phyloP scores from a whole-genome alignment of 2,329 filamentous ascomycete species.

The Fusarium fujikuroi region DNA sequence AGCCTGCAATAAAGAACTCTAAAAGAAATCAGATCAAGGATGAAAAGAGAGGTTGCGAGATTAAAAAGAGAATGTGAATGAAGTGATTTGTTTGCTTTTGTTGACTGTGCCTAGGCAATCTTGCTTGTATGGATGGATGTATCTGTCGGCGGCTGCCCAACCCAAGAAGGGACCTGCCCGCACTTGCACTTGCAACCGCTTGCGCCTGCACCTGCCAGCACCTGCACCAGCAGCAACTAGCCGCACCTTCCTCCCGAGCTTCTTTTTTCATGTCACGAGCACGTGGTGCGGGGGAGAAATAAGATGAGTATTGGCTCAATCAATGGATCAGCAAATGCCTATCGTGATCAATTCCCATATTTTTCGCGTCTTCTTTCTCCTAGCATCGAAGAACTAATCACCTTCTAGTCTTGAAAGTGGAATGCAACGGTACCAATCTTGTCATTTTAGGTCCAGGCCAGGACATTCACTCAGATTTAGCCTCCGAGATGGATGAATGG shows the following conservation, averaged over 20 bases:
- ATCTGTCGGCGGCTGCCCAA: constrained; percentile 19
- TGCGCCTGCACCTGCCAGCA: neutral
- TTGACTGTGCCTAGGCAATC: neutral
- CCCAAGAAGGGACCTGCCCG: constrained; percentile 12
- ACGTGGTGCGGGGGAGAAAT: constrained; percentile 33
- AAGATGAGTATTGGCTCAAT: constrained; percentile 1
- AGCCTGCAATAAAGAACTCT: neutral
- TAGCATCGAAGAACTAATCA: neutral
- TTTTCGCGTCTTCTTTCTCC: neutral
- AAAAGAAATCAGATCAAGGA: neutral
- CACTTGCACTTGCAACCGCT: neutral
- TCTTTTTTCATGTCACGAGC: constrained; percentile 35
- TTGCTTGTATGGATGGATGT: neutral
- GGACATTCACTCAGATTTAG: neutral
- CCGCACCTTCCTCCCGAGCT: constrained; percentile 13
- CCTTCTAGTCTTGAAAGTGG: constrained; percentile 1
- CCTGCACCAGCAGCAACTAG: neutral
- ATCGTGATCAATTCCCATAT: constrained; percentile 12
- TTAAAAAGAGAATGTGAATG: constrained; percentile 6
- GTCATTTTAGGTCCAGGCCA: neutral
- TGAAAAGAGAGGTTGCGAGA: constrained; percentile 13
- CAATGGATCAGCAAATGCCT: neutral
- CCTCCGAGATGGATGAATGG: constrained; percentile 4
- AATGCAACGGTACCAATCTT: constrained; percentile 7
- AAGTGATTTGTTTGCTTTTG: constrained; percentile 20